These are phyloP conservation scores for Auricularia auricula-judae DNA, from an alignment of 768 basidiomycete genomes.

Conservation along the genomic window DNA sequence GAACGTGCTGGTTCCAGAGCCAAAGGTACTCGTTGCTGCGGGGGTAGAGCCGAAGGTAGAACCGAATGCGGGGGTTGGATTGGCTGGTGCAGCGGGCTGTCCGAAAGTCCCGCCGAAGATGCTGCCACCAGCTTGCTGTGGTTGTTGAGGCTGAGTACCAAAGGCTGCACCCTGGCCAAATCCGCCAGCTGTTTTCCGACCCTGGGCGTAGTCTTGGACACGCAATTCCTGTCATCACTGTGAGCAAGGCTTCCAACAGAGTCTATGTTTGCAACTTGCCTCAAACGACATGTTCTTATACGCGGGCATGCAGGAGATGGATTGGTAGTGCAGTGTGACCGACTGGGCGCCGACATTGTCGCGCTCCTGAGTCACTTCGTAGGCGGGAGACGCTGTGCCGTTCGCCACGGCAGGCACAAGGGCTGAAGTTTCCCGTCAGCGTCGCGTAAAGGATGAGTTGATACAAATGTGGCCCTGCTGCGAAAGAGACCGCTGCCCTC, in stretches of 20 bases:
- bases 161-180: constrained; percentile 39
- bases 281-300: constrained; percentile 73
- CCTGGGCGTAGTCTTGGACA: constrained; percentile 63
- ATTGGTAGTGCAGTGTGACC: constrained; percentile 60
- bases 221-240: constrained; percentile 51
- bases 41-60: constrained; percentile 4
- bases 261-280: constrained; percentile 23
- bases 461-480: too few species aligned
- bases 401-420: constrained; percentile 47
- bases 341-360: constrained; percentile 35
- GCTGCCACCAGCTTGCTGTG: constrained; percentile 6
- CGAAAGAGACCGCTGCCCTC: too few species aligned
- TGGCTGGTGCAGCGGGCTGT: constrained; percentile 5
- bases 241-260: too few species aligned
- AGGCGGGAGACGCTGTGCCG: constrained; percentile 60
- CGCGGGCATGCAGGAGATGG: constrained; percentile 67
- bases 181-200: constrained; percentile 56
- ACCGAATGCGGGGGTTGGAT: constrained; percentile 1
- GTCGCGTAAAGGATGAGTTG: constrained; percentile 7
- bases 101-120: constrained; percentile 19
- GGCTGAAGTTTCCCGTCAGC: constrained; percentile 14
- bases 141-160: constrained; percentile 12
- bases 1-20: constrained; percentile 19
- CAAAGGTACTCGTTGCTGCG: background rate
- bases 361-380: constrained; percentile 50